Evolutionary conservation across 345 rosid species (phyloP).

Genomic region (Nasturtium officinale): DNA sequence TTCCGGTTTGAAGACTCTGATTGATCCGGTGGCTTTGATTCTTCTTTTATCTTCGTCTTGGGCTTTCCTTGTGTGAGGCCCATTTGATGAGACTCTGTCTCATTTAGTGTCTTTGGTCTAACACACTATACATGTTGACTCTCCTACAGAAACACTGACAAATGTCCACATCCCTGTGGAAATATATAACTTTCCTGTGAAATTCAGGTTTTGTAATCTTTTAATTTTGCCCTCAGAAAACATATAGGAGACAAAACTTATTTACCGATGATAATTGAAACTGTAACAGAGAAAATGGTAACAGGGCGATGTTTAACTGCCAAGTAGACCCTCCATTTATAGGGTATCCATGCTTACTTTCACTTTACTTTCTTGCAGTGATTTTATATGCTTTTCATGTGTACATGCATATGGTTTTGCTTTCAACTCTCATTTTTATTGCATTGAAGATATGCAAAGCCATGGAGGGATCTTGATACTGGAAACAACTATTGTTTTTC

Average conservation of each 20-base stretch:
- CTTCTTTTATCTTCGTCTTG: no score
- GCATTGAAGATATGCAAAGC: conserved; percentile 75
- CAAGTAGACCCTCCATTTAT: conserved; percentile 73
- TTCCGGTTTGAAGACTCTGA: no score
- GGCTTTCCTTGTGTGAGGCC: no score
- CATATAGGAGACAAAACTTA: no score
- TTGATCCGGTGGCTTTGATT: no score
- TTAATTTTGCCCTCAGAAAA: neutral
- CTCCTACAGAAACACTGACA: conserved; percentile 75
- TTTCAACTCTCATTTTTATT: conserved; percentile 12
- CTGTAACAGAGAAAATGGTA: conserved; percentile 50
- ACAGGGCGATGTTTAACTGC: conserved; percentile 60
- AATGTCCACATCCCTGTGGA: conserved; percentile 72
- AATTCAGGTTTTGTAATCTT: conserved; percentile 65
- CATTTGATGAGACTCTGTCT: no score
- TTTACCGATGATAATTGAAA: conserved; percentile 27
- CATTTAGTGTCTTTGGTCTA: no score
- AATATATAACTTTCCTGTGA: conserved; percentile 75
- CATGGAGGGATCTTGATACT: conserved; percentile 63
- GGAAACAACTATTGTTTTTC: conserved; percentile 73
- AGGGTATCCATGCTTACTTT: conserved; percentile 59
- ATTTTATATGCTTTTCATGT: neutral
- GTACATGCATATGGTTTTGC: neutral
- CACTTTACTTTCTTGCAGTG: neutral
- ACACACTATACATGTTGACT: conserved; percentile 60